Conservation (phyloP, 1,139 yeast species). For the Hyphopichia burtonii region DNA sequence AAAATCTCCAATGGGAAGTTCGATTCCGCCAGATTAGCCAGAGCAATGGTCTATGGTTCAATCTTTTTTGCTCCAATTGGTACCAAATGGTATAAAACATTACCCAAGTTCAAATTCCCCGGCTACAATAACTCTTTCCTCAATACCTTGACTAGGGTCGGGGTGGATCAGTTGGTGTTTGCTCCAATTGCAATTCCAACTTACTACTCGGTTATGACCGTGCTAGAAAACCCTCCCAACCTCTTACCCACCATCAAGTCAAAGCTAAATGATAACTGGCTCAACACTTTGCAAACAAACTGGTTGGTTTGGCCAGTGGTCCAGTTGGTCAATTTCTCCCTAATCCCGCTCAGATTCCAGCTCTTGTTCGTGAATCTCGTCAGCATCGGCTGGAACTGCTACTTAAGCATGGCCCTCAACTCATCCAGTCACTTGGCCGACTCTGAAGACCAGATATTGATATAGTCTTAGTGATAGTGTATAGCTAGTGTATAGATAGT, state of each 20-base stretch:
- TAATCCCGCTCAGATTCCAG: constrained; percentile 70
- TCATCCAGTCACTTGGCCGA: not conserved
- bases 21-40: constrained; percentile 29
- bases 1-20: constrained; percentile 12
- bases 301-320: constrained; percentile 90
- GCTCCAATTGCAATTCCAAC: constrained; percentile 74
- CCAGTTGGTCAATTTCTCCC: constrained; percentile 67
- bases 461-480: constrained; percentile 1
- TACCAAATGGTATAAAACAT: constrained; percentile 38
- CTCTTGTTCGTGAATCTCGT: constrained; percentile 67
- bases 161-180: constrained; percentile 70
- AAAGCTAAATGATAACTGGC: constrained; percentile 51
- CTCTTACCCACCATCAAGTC: constrained; percentile 9
- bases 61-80: constrained; percentile 44
- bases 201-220: constrained; percentile 66
- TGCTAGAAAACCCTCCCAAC: constrained; percentile 47
- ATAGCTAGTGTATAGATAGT: not conserved
- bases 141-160: constrained; percentile 49
- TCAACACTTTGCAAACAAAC: constrained; percentile 62
- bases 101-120: constrained; percentile 21
- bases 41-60: constrained; percentile 39
- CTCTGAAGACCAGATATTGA: constrained; percentile 8
- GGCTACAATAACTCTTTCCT: not conserved
- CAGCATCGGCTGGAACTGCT: constrained; percentile 85
- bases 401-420: constrained; percentile 48